Conservation (phyloP, 2,329 filamentous ascomycete species). For the Curvularia hawaiiensis region DNA sequence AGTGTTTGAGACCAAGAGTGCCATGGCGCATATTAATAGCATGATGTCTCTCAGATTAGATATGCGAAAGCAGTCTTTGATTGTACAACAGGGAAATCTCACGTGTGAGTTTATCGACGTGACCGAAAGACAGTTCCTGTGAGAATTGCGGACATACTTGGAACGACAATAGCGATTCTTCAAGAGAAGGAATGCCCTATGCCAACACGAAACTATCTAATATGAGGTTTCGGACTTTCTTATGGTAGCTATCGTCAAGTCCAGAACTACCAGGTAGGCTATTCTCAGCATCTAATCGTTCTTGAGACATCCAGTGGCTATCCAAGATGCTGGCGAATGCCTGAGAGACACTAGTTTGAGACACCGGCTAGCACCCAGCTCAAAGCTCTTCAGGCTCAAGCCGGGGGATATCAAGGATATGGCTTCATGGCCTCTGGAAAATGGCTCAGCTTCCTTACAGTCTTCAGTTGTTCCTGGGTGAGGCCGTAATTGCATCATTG, state of each 20-base stretch:
- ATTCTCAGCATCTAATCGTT: too few relatives aligned
- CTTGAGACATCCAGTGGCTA: too few relatives aligned
- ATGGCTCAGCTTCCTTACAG: neutral
- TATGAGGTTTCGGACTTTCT: neutral
- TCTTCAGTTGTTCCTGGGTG: neutral
- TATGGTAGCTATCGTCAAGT: too few relatives aligned
- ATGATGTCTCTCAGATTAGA: too few relatives aligned
- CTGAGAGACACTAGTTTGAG: neutral
- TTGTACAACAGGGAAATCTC: too few relatives aligned
- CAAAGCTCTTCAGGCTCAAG: neutral
- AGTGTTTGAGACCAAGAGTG: too few relatives aligned
- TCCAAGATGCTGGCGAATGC: neutral
- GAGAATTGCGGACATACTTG: neutral
- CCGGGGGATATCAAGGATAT: neutral
- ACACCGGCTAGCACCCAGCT: neutral
- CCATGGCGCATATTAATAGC: too few relatives aligned
- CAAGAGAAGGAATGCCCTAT: neutral
- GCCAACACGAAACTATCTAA: neutral
- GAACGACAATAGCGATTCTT: neutral
- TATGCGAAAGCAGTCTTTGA: too few relatives aligned
- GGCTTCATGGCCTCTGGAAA: neutral
- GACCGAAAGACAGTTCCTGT: too few relatives aligned
- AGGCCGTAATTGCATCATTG: too few relatives aligned
- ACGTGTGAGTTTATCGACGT: too few relatives aligned
- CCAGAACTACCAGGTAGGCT: too few relatives aligned